Evolutionary conservation across 2,329 filamentous ascomycete genomes (phyloP).

Genomic region (Penicillium sclerotiorum): DNA sequence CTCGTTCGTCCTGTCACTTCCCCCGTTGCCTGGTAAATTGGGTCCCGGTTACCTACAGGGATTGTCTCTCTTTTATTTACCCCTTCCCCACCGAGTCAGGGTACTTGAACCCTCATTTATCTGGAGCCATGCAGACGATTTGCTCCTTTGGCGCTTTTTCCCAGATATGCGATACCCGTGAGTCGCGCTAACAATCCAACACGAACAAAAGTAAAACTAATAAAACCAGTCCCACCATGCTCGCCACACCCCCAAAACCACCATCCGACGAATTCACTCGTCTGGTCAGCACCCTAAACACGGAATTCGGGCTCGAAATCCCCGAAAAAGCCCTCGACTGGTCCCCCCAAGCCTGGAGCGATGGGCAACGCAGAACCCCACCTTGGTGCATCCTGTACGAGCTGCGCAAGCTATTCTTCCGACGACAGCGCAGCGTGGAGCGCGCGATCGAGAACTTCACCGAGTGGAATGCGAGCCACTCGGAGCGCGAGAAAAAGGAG

Average conservation of each 20-base stretch:
- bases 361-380: not conserved
- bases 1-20: not conserved
- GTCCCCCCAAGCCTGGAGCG: not conserved
- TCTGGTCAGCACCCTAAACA: not conserved
- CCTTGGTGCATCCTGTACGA: constrained; percentile 31
- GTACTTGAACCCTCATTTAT: too few species aligned
- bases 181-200: too few species aligned
- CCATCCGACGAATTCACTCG: not conserved
- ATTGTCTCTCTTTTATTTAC: not conserved
- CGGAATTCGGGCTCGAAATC: not conserved
- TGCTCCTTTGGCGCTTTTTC: too few species aligned
- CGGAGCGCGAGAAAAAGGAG: constrained; percentile 22
- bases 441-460: constrained; percentile 34
- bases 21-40: too few species aligned
- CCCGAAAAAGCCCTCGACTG: not conserved
- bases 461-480: constrained; percentile 26
- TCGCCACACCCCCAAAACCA: not conserved
- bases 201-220: too few species aligned
- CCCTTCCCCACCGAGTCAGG: constrained; percentile 14
- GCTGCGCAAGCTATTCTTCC: not conserved
- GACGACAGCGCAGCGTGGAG: constrained; percentile 24
- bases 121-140: too few species aligned
- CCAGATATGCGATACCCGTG: too few species aligned
- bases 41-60: not conserved
- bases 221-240: not conserved